Evolutionary conservation across 768 basidiomycete species (phyloP).

Genomic region (Mycena latifolia): DNA sequence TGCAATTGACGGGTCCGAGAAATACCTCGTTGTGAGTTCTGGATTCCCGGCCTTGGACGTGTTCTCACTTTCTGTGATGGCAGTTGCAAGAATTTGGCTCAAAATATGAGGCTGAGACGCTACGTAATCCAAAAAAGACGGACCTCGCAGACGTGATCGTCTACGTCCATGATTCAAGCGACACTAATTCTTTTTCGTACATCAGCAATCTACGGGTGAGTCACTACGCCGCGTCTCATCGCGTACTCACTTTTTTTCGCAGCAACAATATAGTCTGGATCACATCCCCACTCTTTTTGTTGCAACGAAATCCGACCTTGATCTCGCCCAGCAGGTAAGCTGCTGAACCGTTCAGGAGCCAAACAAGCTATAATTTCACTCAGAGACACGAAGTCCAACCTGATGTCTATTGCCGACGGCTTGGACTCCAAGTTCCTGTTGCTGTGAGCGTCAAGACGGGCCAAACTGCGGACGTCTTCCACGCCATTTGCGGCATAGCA

Average conservation of each 20-base stretch:
- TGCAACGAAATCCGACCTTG: conserved; percentile 98
- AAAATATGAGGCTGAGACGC: conserved; percentile 91
- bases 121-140: conserved; percentile 91
- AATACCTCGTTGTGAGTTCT: conserved; percentile 91
- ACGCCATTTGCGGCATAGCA: conserved; percentile 85
- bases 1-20: conserved; percentile 94
- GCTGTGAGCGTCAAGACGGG: conserved; percentile 92
- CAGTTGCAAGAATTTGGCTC: conserved; percentile 98
- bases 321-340: conserved; percentile 92
- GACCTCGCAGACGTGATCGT: conserved; percentile 95
- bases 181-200: conserved; percentile 99
- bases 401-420: conserved; percentile 93
- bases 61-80: conserved; percentile 4
- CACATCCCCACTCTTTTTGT: conserved; percentile 97
- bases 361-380: conserved; percentile 14
- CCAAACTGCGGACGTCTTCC: conserved; percentile 89
- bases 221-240: not conserved
- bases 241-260: conserved; percentile 38
- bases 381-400: conserved; percentile 98
- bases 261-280: conserved; percentile 98
- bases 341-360: conserved; percentile 2
- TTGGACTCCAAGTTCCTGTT: conserved; percentile 93
- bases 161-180: conserved; percentile 97
- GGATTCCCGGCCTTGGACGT: not conserved
- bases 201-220: conserved; percentile 93